Evolutionary conservation across 164 flowering plant species (phyloP).

Genomic region (Aristolochia fimbriata): DNA sequence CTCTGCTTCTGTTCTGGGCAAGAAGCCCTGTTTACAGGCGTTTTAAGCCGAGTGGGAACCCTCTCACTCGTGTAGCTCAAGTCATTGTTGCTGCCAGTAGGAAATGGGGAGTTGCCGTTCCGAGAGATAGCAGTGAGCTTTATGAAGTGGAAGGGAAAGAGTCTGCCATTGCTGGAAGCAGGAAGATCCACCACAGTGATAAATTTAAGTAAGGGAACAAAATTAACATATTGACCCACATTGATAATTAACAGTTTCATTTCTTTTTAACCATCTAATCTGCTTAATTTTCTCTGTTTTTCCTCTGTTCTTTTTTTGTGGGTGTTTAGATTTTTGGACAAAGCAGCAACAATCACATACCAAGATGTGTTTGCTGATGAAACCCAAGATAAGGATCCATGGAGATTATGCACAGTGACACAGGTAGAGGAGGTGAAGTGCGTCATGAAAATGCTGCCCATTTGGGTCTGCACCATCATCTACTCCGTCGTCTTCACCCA

Average conservation of each 20-base stretch:
- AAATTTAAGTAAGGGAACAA: conserved; percentile 36
- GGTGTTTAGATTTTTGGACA: conserved; percentile 65
- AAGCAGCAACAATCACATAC: conserved; percentile 61
- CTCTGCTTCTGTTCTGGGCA: conserved; percentile 27
- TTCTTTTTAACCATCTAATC: too few relatives aligned
- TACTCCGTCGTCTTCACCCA: conserved; percentile 34
- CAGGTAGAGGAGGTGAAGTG: conserved; percentile 52
- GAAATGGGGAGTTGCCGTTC: conserved; percentile 32
- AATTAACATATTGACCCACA: too few relatives aligned
- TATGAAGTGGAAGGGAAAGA: conserved; percentile 57
- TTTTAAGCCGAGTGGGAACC: conserved; percentile 63
- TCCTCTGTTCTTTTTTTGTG: too few relatives aligned
- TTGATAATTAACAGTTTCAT: too few relatives aligned
- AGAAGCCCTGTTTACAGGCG: conserved; percentile 41
- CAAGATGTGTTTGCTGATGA: background rate
- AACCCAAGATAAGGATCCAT: conserved; percentile 15
- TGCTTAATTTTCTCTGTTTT: background rate
- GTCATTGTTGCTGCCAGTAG: conserved; percentile 49
- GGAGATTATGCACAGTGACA: conserved; percentile 33
- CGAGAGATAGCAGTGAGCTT: conserved; percentile 22
- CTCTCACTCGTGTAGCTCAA: conserved; percentile 65
- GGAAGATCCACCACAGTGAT: conserved; percentile 61
- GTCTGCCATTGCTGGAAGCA: conserved; percentile 66
- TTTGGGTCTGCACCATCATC: conserved; percentile 40
- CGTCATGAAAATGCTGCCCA: conserved; percentile 29